These are phyloP conservation scores for Sporothrix protearum DNA, from an alignment of 2,329 filamentous ascomycete genomes.

Conservation along the genomic window DNA sequence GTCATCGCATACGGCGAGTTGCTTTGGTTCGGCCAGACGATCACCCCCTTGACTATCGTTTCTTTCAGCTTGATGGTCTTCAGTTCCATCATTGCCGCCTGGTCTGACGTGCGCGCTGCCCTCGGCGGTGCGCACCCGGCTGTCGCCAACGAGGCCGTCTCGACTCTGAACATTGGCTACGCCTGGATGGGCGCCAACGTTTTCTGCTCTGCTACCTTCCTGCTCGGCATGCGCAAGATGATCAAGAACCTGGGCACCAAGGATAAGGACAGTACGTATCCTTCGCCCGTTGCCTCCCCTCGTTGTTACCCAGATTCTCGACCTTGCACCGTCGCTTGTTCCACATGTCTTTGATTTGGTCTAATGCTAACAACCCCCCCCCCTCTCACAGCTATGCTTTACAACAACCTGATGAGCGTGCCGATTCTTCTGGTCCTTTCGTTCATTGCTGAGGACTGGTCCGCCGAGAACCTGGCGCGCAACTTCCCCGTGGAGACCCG, in stretches of 20 bases:
- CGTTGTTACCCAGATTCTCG: too few species aligned
- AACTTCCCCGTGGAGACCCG: constrained; percentile 86
- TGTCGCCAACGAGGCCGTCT: constrained; percentile 70
- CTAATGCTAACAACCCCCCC: neutral
- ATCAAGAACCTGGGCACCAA: constrained; percentile 99
- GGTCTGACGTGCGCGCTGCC: constrained; percentile 92
- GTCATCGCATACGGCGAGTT: constrained; percentile 98
- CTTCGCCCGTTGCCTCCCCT: neutral
- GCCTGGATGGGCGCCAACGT: constrained; percentile 98
- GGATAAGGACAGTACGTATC: constrained; percentile 90
- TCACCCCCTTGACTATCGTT: constrained; percentile 80
- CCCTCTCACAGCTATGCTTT: constrained; percentile 79
- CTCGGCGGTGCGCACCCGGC: constrained; percentile 56
- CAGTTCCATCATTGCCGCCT: constrained; percentile 90
- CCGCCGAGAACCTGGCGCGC: constrained; percentile 69
- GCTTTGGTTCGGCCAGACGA: constrained; percentile 93
- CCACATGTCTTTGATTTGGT: too few species aligned
- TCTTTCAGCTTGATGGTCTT: constrained; percentile 96
- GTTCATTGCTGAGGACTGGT: constrained; percentile 88
- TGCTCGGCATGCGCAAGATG: constrained; percentile 92
- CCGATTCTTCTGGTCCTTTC: constrained; percentile 83
- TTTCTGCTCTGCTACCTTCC: constrained; percentile 84
- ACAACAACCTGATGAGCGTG: constrained; percentile 97
- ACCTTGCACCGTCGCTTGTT: too few species aligned
- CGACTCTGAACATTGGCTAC: constrained; percentile 90